These are phyloP conservation scores for Fusarium brevicatenulatum DNA, from an alignment of 2,329 filamentous ascomycete genomes.

Conservation along the genomic window DNA sequence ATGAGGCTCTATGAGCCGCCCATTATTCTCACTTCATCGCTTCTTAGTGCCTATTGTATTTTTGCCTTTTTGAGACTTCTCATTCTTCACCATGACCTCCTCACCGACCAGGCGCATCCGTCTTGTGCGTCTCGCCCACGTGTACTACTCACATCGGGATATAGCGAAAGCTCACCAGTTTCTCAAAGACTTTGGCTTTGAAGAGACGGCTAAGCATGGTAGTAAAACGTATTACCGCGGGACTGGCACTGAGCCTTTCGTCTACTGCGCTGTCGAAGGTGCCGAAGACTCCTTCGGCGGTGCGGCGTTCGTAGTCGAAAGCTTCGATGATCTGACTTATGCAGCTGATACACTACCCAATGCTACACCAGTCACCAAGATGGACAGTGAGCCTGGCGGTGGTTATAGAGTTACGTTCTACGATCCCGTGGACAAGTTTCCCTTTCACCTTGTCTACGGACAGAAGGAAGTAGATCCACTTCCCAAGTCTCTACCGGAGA, in stretches of 20 bases:
- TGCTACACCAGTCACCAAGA: not conserved
- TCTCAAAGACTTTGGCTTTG: not conserved
- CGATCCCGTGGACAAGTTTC: not conserved
- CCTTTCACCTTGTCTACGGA: not conserved
- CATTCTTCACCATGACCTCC: not conserved
- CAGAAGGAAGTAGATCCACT: not conserved
- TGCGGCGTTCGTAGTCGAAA: not conserved
- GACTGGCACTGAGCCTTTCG: not conserved
- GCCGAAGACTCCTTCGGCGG: not conserved
- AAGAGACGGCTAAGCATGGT: accelerated
- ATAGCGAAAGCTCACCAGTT: not conserved
- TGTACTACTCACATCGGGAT: not conserved
- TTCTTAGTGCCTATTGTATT: too few relatives aligned
- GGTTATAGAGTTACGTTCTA: not conserved
- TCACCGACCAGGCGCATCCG: not conserved
- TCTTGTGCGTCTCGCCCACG: not conserved
- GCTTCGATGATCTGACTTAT: not conserved
- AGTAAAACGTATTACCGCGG: not conserved
- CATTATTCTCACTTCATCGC: too few relatives aligned
- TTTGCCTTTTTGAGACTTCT: not conserved
- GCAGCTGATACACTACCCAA: not conserved
- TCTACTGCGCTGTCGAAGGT: not conserved
- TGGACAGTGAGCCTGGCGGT: not conserved
- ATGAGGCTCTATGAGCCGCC: too few relatives aligned
- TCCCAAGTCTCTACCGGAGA: not conserved